Base-by-base conservation (phyloP, 2,329 filamentous ascomycete species). In the Capronia americana region DNA sequence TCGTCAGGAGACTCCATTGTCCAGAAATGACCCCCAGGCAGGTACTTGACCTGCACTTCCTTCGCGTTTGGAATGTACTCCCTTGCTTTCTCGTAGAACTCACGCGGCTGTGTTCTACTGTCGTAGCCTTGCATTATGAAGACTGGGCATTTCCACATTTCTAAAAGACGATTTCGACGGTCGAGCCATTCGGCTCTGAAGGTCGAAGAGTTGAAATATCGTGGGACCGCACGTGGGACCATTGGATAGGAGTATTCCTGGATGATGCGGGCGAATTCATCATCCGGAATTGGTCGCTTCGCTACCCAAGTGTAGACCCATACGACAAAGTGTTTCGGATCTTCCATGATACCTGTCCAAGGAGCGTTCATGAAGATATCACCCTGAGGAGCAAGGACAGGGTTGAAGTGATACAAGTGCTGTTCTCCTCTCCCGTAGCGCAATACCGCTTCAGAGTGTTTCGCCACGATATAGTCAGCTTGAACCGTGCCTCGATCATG, bases 141-240 rank as follows among this genome's bases (percentile, higher is more conserved):
- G 2, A 64, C 62, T 2, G 64, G 59, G 44, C 64, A 66, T n/a
- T 59, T 66, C 64, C 64, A 66, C 2, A 11, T 30, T 0, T 26
- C 44, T 12, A 66, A 48, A 6, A 66, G 34, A 1, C 53, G 44
- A 23, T 63, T 57, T 2, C 65, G 61, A 3, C 65, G 61, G 4
- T 57, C 12, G 8, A 67, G 50, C 65, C 65, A 67, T 24, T 67
- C 65, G 10, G 50, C n/a, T 10, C 65, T 44, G 32, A 67, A 67
- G 10, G 46, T 61, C 17, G 65, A 67, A 8, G 61, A 64, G 56
- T 67, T 67, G 28, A 67, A 67, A 20, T 67, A 67, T 11, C 65
- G 60, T 1, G 65, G 65, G 1, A 67, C 61, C 2, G 65, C 65
- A 2, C 26, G 17, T 2, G 55, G 1, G 24, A 64, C 61, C 1